phyloP scores from a whole-genome alignment of 768 basidiomycete species.

The Chalciporus piperatus region DNA sequence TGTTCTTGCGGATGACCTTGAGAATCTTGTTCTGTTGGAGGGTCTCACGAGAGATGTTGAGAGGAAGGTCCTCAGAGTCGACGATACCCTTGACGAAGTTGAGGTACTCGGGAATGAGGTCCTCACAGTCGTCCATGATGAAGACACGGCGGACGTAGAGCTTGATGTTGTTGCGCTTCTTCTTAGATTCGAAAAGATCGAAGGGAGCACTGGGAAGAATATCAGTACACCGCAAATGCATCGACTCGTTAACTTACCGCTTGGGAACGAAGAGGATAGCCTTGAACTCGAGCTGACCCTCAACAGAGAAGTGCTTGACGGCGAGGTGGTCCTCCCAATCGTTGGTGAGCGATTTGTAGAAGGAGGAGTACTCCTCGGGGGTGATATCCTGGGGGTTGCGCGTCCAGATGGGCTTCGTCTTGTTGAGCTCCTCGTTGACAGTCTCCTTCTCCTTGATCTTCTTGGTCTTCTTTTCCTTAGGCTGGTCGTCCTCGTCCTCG shows the following conservation, averaged over 20 bases:
- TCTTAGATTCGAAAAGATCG: slow-evolving; percentile 99
- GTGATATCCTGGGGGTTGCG: slow-evolving; percentile 96
- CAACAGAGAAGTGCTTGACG: slow-evolving; percentile 99
- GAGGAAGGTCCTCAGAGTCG: slow-evolving; percentile 98
- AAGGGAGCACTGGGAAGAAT: slow-evolving; percentile 76
- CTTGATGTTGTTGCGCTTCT: slow-evolving; percentile 99
- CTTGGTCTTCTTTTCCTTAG: slow-evolving; percentile 91
- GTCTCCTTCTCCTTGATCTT: slow-evolving; percentile 86
- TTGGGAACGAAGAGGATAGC: slow-evolving; percentile 97
- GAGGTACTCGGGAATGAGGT: slow-evolving; percentile 98
- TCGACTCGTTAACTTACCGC: slow-evolving; percentile 51
- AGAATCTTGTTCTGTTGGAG: slow-evolving; percentile 99
- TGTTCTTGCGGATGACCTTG: slow-evolving; percentile 99
- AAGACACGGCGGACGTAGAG: slow-evolving; percentile 99
- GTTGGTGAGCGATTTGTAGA: slow-evolving; percentile 99
- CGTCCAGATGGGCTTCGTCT: slow-evolving; percentile 99
- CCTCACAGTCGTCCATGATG: slow-evolving; percentile 99
- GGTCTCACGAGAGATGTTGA: slow-evolving; percentile 99
- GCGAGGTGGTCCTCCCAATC: slow-evolving; percentile 99
- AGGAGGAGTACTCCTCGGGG: slow-evolving; percentile 86
- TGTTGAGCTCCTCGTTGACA: slow-evolving; percentile 98
- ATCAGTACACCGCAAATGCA: neutral
- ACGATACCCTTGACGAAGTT: slow-evolving; percentile 99
- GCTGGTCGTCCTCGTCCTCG: slow-evolving; percentile 79
- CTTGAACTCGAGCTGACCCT: slow-evolving; percentile 99